Evolutionary conservation across 2,329 filamentous ascomycete genomes (phyloP), one percentile per base, ranked within the genome.

Genomic region (Fusarium compactum): DNA sequence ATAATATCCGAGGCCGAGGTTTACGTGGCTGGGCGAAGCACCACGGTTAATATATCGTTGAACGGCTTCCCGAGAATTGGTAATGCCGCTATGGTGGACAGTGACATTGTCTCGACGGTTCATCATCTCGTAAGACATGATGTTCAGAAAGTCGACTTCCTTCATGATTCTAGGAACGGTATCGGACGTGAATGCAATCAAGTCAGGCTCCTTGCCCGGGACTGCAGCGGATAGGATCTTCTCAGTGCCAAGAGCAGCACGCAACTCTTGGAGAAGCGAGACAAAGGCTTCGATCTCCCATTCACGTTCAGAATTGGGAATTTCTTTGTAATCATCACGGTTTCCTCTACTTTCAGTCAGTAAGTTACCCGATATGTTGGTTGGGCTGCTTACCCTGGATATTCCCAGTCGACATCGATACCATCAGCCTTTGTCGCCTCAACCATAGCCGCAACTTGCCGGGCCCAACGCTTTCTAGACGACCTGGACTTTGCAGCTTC

Each of bases 111-210:
- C 88, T 34, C 91, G 88, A 34, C 91, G 86, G 80, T 92, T 91
- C 84, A 91, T 89, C 58, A 91, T 79, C 73, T 93, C 91, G 77
- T 92, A 93, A 3, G 87, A 85, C 91, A 92, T 86, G 74, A 85
- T 81, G 71, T 93, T 93, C 76, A 93, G 82, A 70, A 90, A 90
- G 74, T 93, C 89, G 18, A 92, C 85, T 2, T 84, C 82, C 7
- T 81, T 74, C 72, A 83, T 85, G 74, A 93, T 91, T 59, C 83
- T 79, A 1, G 89, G 87, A 0, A 90, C 81, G 18, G 86, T 89
- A 10, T 85, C 79, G 5, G 80, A 67, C 0, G 87, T 92, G 77
- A 87, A 93, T 15, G 89, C 90, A 47, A 93, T 86, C 85, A 93
- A 87, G 73, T 93, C 91, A 48, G 82, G 78, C 67, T 86, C 82